These are phyloP conservation scores for Aspergillus sclerotioniger DNA, from an alignment of 495 filamentous ascomycete species.

Conservation along the genomic window DNA sequence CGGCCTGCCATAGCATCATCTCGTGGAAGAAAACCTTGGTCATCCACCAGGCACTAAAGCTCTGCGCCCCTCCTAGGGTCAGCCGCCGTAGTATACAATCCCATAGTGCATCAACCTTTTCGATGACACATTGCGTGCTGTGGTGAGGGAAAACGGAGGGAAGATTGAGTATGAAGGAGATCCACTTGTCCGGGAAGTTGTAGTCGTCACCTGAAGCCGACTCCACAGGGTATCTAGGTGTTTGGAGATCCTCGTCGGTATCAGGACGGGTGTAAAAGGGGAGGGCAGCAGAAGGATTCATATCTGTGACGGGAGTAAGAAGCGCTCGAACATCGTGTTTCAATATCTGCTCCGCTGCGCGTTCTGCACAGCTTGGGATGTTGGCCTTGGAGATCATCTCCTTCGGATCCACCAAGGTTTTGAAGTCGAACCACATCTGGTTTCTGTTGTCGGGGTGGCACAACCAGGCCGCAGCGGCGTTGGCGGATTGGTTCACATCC, in stretches of 20 bases:
- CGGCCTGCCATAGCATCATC: constrained; percentile 88
- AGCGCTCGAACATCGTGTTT: constrained; percentile 71
- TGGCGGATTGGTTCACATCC: constrained; percentile 84
- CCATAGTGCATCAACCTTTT: constrained; percentile 46
- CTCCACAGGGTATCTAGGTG: constrained; percentile 37
- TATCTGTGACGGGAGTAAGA: constrained; percentile 49
- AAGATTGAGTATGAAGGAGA: constrained; percentile 73
- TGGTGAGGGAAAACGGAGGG: constrained; percentile 72
- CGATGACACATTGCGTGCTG: constrained; percentile 54
- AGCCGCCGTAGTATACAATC: constrained; percentile 45
- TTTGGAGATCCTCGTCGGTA: constrained; percentile 33
- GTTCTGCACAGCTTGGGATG: constrained; percentile 40
- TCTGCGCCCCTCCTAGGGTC: constrained; percentile 77
- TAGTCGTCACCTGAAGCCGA: constrained; percentile 41
- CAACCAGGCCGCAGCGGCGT: constrained; percentile 48
- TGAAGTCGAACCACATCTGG: constrained; percentile 94
- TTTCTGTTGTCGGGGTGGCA: constrained; percentile 48
- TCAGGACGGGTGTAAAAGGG: constrained; percentile 46
- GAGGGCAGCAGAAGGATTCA: constrained; percentile 28
- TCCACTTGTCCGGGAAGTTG: constrained; percentile 82
- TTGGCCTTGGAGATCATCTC: constrained; percentile 46
- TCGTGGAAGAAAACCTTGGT: constrained; percentile 98
- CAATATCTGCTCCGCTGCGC: constrained; percentile 62
- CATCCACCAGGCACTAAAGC: constrained; percentile 96
- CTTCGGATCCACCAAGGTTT: constrained; percentile 69